Evolutionary conservation across 2,329 filamentous ascomycete genomes (phyloP), one percentile per base, ranked within the genome.

Genomic region (Hansfordia pulvinata): DNA sequence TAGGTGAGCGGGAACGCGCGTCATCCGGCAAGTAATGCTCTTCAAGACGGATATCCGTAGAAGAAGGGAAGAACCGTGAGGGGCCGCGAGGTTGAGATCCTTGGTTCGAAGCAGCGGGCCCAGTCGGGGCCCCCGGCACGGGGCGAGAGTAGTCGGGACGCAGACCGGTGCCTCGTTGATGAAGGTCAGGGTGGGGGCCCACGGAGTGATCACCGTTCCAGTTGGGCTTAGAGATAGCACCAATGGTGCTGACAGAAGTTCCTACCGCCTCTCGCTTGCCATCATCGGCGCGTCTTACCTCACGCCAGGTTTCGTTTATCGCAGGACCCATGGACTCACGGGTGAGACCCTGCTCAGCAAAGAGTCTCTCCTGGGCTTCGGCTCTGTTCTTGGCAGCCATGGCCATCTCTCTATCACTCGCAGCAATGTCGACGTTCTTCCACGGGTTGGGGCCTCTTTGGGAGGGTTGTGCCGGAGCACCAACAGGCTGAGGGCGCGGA

Each of bases 21-120:
- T 53, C 49, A 23, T 58, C 59, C 14, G 39, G 41, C 26, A 40
- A 31, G 11, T 43, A 38, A 25, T 39, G 31, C 12, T 56, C 49
- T 14, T 64, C 60, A 8, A 49, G 40, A 10, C 60, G 62, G 18
- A 49, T 37, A 37, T 72, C 69, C 29, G 52, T 62, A 3, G 60
- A 45, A 0, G 42, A 42, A 8, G 73, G 73, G 46, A 77, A 77
- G 47, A 77, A 77, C 22, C 71, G 54, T 6, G 73, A 77, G 11
- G 60, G 53, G 13, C 69, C 60, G 12, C 54, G 50, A 31, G 63
- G 55, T 19, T 64, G 55, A 4, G 59, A 40, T 6, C 37, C 23
- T 15, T 36, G 36, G 10, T 37, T 40, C 10, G 39, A 30, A 4
- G 36, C 32, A 25, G 35, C 31, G 17, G 29, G 19, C 20, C 31